Percentiles rank a stretch among this genome's conserved stretches.
Conservation (phyloP, 1,284 basidiomycete genomes). For the Grifola frondosa region DNA sequence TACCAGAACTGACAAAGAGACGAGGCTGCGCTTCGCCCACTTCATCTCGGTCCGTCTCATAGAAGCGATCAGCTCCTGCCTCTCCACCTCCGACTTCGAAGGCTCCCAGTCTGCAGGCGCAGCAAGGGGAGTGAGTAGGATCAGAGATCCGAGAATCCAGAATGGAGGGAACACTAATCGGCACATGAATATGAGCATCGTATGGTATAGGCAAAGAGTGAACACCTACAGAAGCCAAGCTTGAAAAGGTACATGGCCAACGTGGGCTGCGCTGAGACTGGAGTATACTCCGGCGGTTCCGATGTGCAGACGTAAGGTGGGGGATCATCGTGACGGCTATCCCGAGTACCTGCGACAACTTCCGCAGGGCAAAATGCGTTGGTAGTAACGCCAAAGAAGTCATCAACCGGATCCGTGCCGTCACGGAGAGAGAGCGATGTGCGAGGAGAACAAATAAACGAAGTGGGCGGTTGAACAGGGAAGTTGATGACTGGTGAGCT, state of each 20-base stretch:
- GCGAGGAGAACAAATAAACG: too few relatives aligned
- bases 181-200: neutral
- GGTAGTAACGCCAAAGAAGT: too few relatives aligned
- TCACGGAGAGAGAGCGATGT: too few relatives aligned
- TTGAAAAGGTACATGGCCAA: constrained; percentile 36
- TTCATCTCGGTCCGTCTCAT: constrained; percentile 40
- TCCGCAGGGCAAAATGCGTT: too few relatives aligned
- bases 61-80: constrained; percentile 32
- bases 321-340: too few relatives aligned
- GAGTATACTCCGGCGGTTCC: constrained; percentile 26
- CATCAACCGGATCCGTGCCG: too few relatives aligned
- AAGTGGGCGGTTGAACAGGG: too few relatives aligned
- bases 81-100: constrained; percentile 38
- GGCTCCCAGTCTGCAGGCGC: constrained; percentile 40
- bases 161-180: constrained; percentile 43
- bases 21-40: constrained; percentile 43
- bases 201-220: neutral
- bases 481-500: too few relatives aligned
- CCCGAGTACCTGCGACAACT: too few relatives aligned
- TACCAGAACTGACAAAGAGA: too few relatives aligned
- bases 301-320: constrained; percentile 27
- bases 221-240: constrained; percentile 32
- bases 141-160: constrained; percentile 40
- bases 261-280: constrained; percentile 29
- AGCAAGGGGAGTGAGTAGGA: constrained; percentile 39